Evolutionary conservation across 2,329 filamentous ascomycete genomes (phyloP).

Genomic region (Parastagonospora nodorum): DNA sequence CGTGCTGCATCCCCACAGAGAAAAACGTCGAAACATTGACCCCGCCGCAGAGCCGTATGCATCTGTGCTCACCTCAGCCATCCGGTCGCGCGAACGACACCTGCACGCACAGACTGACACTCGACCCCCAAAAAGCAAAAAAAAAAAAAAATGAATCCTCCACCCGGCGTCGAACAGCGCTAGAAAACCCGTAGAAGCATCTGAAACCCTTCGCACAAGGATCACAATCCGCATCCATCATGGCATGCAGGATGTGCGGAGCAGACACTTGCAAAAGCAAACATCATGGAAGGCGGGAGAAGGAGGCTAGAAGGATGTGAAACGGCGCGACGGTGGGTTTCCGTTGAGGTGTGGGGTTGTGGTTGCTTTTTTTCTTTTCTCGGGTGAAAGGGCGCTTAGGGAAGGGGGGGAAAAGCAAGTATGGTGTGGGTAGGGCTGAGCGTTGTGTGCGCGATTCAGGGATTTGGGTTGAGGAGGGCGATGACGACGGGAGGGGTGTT

Average conservation of each 20-base stretch:
- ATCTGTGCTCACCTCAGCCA: neutral
- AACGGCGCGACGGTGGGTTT: neutral
- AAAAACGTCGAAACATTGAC: neutral
- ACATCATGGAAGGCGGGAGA: neutral
- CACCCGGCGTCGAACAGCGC: neutral
- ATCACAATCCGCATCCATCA: neutral
- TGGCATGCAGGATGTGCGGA: neutral
- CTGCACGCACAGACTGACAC: neutral
- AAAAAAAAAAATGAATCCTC: neutral
- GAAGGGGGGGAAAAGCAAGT: too few species aligned
- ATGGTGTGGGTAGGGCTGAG: too few species aligned
- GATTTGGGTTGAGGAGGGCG: too few species aligned
- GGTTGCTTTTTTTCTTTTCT: neutral
- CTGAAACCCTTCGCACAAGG: neutral
- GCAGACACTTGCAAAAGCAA: neutral
- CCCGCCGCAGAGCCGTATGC: neutral
- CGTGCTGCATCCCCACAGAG: neutral
- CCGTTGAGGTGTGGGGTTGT: neutral
- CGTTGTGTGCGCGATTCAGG: too few species aligned
- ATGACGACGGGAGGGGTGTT: too few species aligned
- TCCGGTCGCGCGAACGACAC: neutral
- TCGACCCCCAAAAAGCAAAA: neutral
- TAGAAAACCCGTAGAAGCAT: neutral
- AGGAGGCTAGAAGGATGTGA: slow-evolving; percentile 1
- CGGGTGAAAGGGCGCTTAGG: too few species aligned